Conservation (phyloP, 805 yeast species). For the Alloascoidea hylecoeti region DNA sequence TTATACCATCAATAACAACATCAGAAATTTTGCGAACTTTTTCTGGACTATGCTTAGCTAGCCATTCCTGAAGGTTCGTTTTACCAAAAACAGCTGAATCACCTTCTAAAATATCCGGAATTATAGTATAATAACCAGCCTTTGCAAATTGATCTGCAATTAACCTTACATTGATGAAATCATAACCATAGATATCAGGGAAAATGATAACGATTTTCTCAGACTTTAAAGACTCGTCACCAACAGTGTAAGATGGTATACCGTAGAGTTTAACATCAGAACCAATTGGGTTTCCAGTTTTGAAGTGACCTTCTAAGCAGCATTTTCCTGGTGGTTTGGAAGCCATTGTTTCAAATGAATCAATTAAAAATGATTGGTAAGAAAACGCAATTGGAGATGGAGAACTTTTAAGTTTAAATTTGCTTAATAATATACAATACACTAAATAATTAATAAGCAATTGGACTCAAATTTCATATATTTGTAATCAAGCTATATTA, state of each 20-base stretch:
- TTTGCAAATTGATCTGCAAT: slow-evolving; percentile 36
- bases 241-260: slow-evolving; percentile 24
- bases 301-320: slow-evolving; percentile 17
- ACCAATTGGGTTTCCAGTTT: slow-evolving; percentile 16
- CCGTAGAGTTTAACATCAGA: slow-evolving; percentile 11
- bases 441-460: too few species aligned
- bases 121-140: slow-evolving; percentile 46
- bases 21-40: slow-evolving; percentile 32
- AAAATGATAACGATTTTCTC: slow-evolving; percentile 38
- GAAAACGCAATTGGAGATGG: too few species aligned
- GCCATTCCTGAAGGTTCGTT: slow-evolving; percentile 31
- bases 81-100: slow-evolving; percentile 25
- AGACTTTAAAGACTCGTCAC: slow-evolving; percentile 15
- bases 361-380: too few species aligned
- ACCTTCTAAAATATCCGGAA: slow-evolving; percentile 64
- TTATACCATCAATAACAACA: slow-evolving; percentile 29
- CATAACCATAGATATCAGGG: slow-evolving; percentile 48
- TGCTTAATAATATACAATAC: too few species aligned
- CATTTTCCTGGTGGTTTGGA: slow-evolving; percentile 17
- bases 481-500: too few species aligned
- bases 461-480: too few species aligned
- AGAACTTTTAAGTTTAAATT: too few species aligned
- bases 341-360: too few species aligned
- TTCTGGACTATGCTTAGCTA: slow-evolving; percentile 33
- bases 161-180: slow-evolving; percentile 31